phyloP scores from a whole-genome alignment of 768 basidiomycete genomes.

The Asterophora parasitica region DNA sequence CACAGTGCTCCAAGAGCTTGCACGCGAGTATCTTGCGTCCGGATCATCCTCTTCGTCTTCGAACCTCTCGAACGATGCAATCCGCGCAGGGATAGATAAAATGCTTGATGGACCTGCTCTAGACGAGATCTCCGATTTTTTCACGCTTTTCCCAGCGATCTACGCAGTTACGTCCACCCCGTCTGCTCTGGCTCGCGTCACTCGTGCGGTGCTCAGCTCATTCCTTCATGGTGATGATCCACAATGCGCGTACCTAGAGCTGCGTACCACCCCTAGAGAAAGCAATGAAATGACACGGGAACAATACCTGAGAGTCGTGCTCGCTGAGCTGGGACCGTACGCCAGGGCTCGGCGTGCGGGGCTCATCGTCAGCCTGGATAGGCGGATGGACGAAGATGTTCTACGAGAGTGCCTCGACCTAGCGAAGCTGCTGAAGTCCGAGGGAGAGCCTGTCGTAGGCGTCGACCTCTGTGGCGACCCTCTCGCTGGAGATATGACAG shows the following conservation, averaged over 20 bases:
- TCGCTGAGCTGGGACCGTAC: conserved; percentile 62
- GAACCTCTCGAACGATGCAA: conserved; percentile 19
- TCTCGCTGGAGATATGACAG: conserved; percentile 47
- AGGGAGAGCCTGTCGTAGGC: conserved; percentile 65
- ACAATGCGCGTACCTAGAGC: conserved; percentile 70
- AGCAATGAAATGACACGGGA: conserved; percentile 53
- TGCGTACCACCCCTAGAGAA: conserved; percentile 74
- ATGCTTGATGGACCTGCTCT: conserved; percentile 43
- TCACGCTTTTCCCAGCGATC: conserved; percentile 70
- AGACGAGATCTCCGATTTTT: conserved; percentile 65
- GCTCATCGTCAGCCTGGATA: conserved; percentile 73
- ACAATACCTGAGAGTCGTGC: conserved; percentile 60
- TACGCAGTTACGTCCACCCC: conserved; percentile 71
- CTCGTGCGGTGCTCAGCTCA: conserved; percentile 57
- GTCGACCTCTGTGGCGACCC: conserved; percentile 83
- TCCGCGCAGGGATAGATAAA: conserved; percentile 28
- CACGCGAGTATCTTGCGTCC: conserved; percentile 31
- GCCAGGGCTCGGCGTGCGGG: conserved; percentile 41
- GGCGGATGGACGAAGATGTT: conserved; percentile 52
- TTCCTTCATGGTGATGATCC: conserved; percentile 51
- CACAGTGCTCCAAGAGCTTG: conserved; percentile 55
- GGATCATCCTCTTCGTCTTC: conserved; percentile 2
- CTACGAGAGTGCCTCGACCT: conserved; percentile 53
- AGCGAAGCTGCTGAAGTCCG: conserved; percentile 47
- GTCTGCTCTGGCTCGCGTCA: conserved; percentile 44